Base-by-base conservation (phyloP, 2,329 filamentous ascomycete genomes). In the Nigrospora osmanthi region DNA sequence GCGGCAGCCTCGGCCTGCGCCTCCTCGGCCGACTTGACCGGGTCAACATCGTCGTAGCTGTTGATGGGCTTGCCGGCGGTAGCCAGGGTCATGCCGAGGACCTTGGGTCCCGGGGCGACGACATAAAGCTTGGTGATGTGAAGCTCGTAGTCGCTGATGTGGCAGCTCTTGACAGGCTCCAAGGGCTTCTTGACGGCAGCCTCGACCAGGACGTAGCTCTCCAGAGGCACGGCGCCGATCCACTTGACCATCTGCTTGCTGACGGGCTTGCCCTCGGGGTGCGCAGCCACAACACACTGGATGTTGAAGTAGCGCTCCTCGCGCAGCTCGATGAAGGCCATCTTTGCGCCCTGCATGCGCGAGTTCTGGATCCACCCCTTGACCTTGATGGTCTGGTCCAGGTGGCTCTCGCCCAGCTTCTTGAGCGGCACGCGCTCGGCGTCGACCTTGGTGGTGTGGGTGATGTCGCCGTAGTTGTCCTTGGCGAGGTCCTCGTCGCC, bases 221-320 rank as follows among this genome's bases (percentile, higher is more conserved):
- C 91, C 38, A 84, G 75, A 59, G 80, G 85, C 54, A 95, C 69
- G 37, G 72, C 76, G 40, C 79, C 80, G 41, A 85, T 81, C 80
- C 87, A 97, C 71, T 97, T 97, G 62, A 96, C 87, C 91, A 97
- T 97, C 67, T 87, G 89, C 63, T 83, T 84, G 50, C 80, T 86
- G 34, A 89, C 78, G 7, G 69, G 68, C 41, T 69, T 76, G 33
- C 75, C 81, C 57, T 89, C 80, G 61, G 73, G 67, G 58, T 78
- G 79, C 40, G 80, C 84, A 15, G 77, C 75, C 14, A 89, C 72
- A 34, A 96, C 84, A 42, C 85, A 89, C 71, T 96, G 90, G 35
- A 96, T 83, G 23, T 83, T 85, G 73, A 85, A 83, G 58, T 82
- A 77, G 48, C 77, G 72, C 63, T 87, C 81, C 65, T 89, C 78